Base-by-base conservation (phyloP, 768 basidiomycete species). In the Podaxis sp. region DNA sequence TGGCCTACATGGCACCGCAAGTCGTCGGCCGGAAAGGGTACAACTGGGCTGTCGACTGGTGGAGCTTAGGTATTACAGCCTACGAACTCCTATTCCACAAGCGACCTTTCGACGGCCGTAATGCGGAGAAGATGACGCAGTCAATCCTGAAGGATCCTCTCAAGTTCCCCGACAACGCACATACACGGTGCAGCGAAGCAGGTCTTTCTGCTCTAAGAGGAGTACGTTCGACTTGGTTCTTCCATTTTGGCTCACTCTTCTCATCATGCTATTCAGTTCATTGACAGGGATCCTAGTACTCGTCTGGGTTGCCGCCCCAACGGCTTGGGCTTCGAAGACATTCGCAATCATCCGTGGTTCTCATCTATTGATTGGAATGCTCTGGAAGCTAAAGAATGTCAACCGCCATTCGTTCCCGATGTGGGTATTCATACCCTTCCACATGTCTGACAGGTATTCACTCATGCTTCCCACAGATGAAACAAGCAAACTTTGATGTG, bases 1-100 rank as follows among this genome's bases (percentile, higher is more conserved):
- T 99, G 94, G 96, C 97, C 0, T 99, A 99, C 77, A 99, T 99
- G 97, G 96, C 96, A 10, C 96, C 96, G 0, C 95, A 99, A 74
- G 90, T 99, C n/a, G 82, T 98, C 49, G 86, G 85, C 56, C 89
- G 91, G 70, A 89, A 87, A 70, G 97, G 97, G 15, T 99, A 99
- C 74, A 90, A 91, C 3, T 95, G 93, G 84, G 88, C 87, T 54
- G 85, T 93, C 55, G 96, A 98, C 73, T 97, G 93, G 91, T 98
- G 96, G 96, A 95, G 93, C 71, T 81, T 98, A 20, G 96, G 96
- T 33, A 81, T 97, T 60, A 90, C 91, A 28, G 90, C 88, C 63
- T 96, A 91, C 75, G 96, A 98, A 70, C 84, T 97, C n/a, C 75
- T 96, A 33, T 92, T 91, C 78, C 83, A 82, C 70, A 80, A 77